Evolutionary conservation across 2,329 filamentous ascomycete genomes (phyloP).

Genomic region (Rugonectria rugulosa): DNA sequence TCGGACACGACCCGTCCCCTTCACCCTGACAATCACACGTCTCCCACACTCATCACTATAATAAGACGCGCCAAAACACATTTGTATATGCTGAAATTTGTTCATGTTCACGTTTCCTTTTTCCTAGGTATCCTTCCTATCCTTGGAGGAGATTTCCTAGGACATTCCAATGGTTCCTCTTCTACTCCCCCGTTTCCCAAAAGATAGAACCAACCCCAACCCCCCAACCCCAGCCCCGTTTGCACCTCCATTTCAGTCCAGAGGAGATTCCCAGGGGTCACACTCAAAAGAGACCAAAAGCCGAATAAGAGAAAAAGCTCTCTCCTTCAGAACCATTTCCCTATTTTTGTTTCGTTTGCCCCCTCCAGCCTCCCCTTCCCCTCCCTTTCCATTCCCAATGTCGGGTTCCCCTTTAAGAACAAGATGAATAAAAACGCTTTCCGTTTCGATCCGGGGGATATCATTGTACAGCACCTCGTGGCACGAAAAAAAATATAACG

Average conservation of each 20-base stretch:
- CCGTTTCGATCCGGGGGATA: conserved; percentile 26
- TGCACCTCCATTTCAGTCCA: neutral
- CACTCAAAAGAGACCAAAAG: neutral
- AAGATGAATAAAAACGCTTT: conserved; percentile 16
- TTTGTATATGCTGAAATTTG: conserved; percentile 1
- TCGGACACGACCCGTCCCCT: too few species aligned
- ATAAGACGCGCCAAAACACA: neutral
- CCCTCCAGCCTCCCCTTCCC: neutral
- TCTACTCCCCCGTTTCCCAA: neutral
- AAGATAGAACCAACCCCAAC: too few species aligned
- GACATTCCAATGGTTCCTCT: neutral
- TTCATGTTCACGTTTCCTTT: conserved; percentile 24
- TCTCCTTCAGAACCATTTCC: neutral
- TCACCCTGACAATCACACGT: neutral
- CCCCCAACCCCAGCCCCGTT: too few species aligned
- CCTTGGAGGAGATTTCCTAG: neutral
- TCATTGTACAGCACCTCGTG: conserved; percentile 28
- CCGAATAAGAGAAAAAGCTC: neutral
- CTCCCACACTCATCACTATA: neutral
- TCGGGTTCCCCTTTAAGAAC: conserved; percentile 17
- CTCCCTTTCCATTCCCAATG: conserved; percentile 11
- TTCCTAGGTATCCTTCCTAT: neutral
- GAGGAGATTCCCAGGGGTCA: neutral
- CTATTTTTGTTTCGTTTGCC: too few species aligned
- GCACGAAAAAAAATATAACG: conserved; percentile 5